Evolutionary conservation across 768 basidiomycete species (phyloP), one percentile per base, ranked within the genome.

Genomic region (Serendipita vermifera): DNA sequence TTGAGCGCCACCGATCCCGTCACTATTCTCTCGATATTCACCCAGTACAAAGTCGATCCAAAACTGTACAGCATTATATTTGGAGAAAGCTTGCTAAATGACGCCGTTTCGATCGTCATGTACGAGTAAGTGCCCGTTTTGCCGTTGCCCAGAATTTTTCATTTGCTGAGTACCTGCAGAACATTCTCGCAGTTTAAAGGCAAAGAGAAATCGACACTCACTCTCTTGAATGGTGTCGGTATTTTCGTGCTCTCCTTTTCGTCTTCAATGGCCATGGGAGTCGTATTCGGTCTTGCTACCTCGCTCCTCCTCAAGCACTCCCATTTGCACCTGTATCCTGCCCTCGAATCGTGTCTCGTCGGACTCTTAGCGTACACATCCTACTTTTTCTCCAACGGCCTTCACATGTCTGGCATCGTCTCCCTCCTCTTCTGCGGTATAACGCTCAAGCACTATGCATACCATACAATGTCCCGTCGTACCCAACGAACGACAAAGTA

Each of bases 51-150:
- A 67, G 93, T 98, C 63, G 96, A 99, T 69, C 93, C 96, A 0
- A 97, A 98, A 67, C 76, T 99, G 6, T 98, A 98, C 71, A 86
- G 83, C 40, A 79, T 98, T 69, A 99, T 99, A 61, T 99, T 98
- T 64, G 96, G 96, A 26, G 96, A 98, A 69, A 87, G 84, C 69
- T 76, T 99, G 58, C 72, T 99, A 58, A 99, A 99, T 71, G 96
- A 99, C 74, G 96, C 96, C 17, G 96, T 98, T 65, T 91, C 89
- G 77, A 98, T 98, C 73, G 93, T 98, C 69, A 92, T 99, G 87
- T 98, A 98, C 70, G 96, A 99, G 92, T 97, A 68, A 75, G 92
- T 85, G 59, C 2, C 29, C 4, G 17, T 14, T 9, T 24, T 53
- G n/a, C n/a, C n/a, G n/a, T n/a, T n/a, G n/a, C n/a, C n/a, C n/a